phyloP scores from a whole-genome alignment of 2,329 filamentous ascomycete genomes.

The Talaromyces islandicus region DNA sequence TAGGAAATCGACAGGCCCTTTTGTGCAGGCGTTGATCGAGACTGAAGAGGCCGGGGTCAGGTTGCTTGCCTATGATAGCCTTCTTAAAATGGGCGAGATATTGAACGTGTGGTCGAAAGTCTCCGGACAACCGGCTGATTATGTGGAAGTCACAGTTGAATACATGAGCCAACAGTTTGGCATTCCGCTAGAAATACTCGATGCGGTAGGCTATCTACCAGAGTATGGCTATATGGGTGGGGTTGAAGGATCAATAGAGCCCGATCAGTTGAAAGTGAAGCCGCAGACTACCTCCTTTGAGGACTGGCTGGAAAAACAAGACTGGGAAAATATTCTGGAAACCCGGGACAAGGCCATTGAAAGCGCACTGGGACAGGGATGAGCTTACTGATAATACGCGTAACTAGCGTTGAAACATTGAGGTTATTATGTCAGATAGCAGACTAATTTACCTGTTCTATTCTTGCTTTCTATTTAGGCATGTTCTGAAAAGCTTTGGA shows the following conservation, averaged over 20 bases:
- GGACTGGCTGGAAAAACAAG: slow-evolving; percentile 17
- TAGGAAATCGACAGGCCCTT: background rate
- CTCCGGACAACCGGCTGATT: slow-evolving; percentile 31
- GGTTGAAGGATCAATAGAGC: slow-evolving; percentile 29
- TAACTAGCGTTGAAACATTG: too few species aligned
- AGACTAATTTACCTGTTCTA: too few species aligned
- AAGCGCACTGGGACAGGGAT: too few species aligned
- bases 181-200: slow-evolving; percentile 29
- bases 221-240: slow-evolving; percentile 42
- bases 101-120: slow-evolving; percentile 30
- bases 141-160: slow-evolving; percentile 23
- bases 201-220: slow-evolving; percentile 27
- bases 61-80: slow-evolving; percentile 4
- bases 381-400: too few species aligned
- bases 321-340: slow-evolving; percentile 13
- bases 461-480: too few species aligned
- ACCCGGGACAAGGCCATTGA: background rate
- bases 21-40: slow-evolving; percentile 7
- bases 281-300: slow-evolving; percentile 11
- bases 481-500: too few species aligned
- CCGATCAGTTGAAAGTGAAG: slow-evolving; percentile 30
- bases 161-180: slow-evolving; percentile 24
- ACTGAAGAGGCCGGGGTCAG: slow-evolving; percentile 4
- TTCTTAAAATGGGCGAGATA: slow-evolving; percentile 17
- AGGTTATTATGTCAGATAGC: too few species aligned